phyloP scores from a whole-genome alignment of 805 yeast species.

The Candida sithepensis region DNA sequence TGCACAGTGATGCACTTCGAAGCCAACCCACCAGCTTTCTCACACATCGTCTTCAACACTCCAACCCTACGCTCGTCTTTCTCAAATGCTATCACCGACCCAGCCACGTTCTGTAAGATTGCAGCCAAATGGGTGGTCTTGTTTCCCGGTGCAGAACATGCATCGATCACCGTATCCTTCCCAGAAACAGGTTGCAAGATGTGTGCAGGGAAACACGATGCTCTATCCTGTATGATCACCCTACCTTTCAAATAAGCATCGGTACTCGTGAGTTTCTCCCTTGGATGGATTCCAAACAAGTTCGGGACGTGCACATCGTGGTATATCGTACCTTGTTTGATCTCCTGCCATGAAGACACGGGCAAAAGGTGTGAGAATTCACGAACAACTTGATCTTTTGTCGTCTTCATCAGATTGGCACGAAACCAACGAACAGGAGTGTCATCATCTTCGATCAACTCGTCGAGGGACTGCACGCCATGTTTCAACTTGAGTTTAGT shows the following conservation, averaged over 20 bases:
- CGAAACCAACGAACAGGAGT: conserved; percentile 83
- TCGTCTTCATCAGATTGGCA: conserved; percentile 59
- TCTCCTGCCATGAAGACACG: conserved; percentile 42
- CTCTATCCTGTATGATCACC: conserved; percentile 90
- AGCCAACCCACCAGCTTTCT: conserved; percentile 69
- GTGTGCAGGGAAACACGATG: conserved; percentile 93
- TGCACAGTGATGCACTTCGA: conserved; percentile 38
- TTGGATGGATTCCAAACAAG: conserved; percentile 79
- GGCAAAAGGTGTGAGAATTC: conserved; percentile 43
- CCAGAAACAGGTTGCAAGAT: conserved; percentile 64
- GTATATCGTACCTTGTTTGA: conserved; percentile 55
- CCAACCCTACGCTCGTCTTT: conserved; percentile 71
- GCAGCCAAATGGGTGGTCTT: conserved; percentile 93
- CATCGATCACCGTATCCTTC: conserved; percentile 66
- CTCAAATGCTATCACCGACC: conserved; percentile 79
- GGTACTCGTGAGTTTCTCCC: conserved; percentile 63
- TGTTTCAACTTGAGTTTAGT: conserved; percentile 72
- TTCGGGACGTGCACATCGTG: conserved; percentile 71
- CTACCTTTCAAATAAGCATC: conserved; percentile 70
- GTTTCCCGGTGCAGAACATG: conserved; percentile 98
- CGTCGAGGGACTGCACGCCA: conserved; percentile 55
- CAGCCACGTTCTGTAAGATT: conserved; percentile 38
- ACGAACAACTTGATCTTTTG: conserved; percentile 35
- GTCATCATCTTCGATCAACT: conserved; percentile 51
- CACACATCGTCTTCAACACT: conserved; percentile 71